Evolutionary conservation across 192 early-diverging fungal genomes (phyloP).

Genomic region (Coemansia javaensis): DNA sequence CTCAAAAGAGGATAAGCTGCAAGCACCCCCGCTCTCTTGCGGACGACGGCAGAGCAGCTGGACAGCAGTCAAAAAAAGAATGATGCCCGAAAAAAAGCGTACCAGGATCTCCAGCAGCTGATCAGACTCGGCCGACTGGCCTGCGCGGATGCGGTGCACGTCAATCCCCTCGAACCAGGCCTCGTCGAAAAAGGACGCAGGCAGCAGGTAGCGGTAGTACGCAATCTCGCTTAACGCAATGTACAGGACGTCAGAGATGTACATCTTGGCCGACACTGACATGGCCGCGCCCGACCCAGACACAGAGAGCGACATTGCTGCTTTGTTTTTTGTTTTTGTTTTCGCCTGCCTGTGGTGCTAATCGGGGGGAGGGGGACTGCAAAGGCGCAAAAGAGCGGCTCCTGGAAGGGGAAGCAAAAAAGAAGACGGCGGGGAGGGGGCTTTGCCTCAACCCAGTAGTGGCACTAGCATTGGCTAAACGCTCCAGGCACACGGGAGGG

Average conservation of each 20-base stretch:
- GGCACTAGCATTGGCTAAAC: conserved; percentile 5
- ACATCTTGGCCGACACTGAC: conserved; percentile 3
- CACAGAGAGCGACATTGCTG: no score
- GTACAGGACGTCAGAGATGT: conserved; percentile 19
- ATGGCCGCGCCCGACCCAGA: neutral
- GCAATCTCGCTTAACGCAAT: conserved; percentile 33
- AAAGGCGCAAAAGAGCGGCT: neutral
- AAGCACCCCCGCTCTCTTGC: neutral
- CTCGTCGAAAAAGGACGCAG: conserved; percentile 20
- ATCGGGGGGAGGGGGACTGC: no score
- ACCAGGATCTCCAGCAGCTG: conserved; percentile 23
- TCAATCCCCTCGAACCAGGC: conserved; percentile 17
- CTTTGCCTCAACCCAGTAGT: no score
- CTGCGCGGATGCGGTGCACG: conserved; percentile 13
- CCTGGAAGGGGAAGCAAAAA: no score
- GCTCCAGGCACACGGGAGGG: no score
- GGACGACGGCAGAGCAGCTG: no score
- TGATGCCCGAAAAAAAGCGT: no score
- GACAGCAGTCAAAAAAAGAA: no score
- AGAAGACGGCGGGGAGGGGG: no score
- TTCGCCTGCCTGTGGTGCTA: no score
- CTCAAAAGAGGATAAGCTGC: no score
- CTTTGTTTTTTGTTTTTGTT: no score
- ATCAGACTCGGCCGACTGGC: conserved; percentile 32
- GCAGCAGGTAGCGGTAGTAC: conserved; percentile 39